Percentiles rank a stretch among this genome's conserved stretches.
Evolutionary conservation across 1,284 basidiomycete species (phyloP).

Genomic region (Thelephora terrestris): DNA sequence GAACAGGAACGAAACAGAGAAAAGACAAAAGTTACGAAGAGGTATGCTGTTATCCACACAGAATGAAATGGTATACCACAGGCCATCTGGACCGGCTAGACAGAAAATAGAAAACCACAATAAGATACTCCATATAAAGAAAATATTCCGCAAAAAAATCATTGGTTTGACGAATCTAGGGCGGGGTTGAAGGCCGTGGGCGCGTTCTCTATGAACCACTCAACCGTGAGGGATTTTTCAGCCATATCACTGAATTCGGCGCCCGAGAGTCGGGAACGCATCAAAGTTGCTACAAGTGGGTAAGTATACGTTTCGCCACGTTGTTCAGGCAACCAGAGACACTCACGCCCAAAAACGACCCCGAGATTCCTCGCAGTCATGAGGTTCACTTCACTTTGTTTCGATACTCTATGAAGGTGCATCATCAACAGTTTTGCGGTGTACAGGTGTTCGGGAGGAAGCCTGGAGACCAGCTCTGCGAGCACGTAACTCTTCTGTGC

Average conservation of each 20-base stretch:
- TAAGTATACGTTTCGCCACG: slow-evolving; percentile 6
- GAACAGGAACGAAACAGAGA: slow-evolving; percentile 9
- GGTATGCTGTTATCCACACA: background rate
- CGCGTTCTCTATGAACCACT: slow-evolving; percentile 91
- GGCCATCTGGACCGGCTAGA: background rate
- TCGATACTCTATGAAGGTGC: slow-evolving; percentile 79
- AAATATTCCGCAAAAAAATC: background rate
- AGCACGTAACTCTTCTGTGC: slow-evolving; percentile 52
- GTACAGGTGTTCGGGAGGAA: slow-evolving; percentile 83
- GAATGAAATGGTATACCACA: background rate
- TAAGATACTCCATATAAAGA: background rate
- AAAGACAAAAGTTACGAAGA: background rate
- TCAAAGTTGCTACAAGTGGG: slow-evolving; percentile 69
- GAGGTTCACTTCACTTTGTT: slow-evolving; percentile 66
- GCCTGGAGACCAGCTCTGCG: slow-evolving; percentile 60
- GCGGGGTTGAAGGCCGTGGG: slow-evolving; percentile 40
- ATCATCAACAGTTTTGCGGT: slow-evolving; percentile 79
- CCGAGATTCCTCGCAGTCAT: slow-evolving; percentile 96
- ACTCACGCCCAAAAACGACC: slow-evolving; percentile 99
- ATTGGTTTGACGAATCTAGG: background rate
- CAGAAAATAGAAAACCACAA: background rate
- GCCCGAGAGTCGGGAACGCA: slow-evolving; percentile 79
- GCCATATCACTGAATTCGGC: slow-evolving; percentile 97
- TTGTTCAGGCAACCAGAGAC: background rate
- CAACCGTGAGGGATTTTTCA: slow-evolving; percentile 84